phyloP scores from a whole-genome alignment of 148 eudicot species.

The Camellia lanceoleosa region DNA sequence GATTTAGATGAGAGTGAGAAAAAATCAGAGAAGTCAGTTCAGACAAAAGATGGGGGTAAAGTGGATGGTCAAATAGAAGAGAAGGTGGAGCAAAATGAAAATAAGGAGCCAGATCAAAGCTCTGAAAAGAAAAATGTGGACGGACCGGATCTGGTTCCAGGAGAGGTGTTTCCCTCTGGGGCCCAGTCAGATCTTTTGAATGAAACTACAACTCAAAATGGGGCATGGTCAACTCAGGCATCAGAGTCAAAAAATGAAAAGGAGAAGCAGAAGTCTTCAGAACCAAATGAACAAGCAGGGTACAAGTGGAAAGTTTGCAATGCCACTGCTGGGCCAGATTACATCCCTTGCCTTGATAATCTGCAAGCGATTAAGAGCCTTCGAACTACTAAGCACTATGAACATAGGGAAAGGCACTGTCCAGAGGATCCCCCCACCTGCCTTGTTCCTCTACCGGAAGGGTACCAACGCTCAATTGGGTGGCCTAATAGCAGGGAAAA shows the following conservation, averaged over 20 bases:
- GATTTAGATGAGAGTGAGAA: constrained; percentile 36
- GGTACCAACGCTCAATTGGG: constrained; percentile 68
- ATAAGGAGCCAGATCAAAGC: constrained; percentile 37
- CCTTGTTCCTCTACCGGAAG: constrained; percentile 89
- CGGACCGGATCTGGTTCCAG: constrained; percentile 22
- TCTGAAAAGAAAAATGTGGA: constrained; percentile 40
- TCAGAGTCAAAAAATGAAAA: constrained; percentile 75
- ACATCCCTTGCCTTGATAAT: constrained; percentile 95
- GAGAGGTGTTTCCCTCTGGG: constrained; percentile 67
- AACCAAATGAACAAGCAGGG: constrained; percentile 32
- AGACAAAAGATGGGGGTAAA: constrained; percentile 32
- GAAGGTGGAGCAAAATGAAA: constrained; percentile 35
- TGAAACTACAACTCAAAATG: constrained; percentile 67
- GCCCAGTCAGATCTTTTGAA: constrained; percentile 77
- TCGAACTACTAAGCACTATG: constrained; percentile 72
- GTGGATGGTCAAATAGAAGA: constrained; percentile 37
- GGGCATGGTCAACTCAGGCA: constrained; percentile 75
- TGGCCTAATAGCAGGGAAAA: constrained; percentile 94
- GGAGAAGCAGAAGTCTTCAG: constrained; percentile 46
- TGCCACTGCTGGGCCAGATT: constrained; percentile 78
- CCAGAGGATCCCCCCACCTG: constrained; percentile 85
- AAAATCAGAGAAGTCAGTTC: constrained; percentile 32
- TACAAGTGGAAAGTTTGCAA: constrained; percentile 68
- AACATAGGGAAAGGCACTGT: constrained; percentile 93
- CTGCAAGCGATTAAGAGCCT: constrained; percentile 68